Percentiles rank a stretch among this genome's conserved stretches.
Evolutionary conservation across 768 basidiomycete genomes (phyloP).

Genomic region (Boletus tylopilopsis): DNA sequence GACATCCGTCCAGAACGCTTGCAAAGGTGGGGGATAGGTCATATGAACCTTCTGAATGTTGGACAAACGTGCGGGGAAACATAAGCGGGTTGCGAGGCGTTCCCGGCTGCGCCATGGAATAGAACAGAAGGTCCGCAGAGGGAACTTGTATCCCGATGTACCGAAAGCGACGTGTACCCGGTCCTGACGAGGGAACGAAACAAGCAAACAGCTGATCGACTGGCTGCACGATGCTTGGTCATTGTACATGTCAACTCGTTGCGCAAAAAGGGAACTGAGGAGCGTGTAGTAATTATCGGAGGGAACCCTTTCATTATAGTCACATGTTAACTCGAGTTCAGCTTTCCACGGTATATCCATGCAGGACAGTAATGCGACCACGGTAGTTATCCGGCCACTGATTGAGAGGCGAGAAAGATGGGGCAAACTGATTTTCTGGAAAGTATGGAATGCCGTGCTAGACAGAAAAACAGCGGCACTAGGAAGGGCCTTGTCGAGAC

Average conservation of each 20-base stretch:
- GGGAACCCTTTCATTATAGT: too few species aligned
- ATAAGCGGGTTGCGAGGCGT: not conserved
- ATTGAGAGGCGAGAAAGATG: conserved; percentile 6
- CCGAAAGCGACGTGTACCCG: not conserved
- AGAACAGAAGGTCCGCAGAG: not conserved
- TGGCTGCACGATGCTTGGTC: not conserved
- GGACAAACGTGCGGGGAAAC: not conserved
- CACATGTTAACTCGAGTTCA: not conserved
- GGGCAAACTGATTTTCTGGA: not conserved
- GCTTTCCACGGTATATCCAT: not conserved
- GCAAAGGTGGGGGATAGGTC: not conserved
- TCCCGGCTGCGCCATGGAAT: not conserved
- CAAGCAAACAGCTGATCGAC: not conserved
- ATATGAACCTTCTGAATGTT: not conserved
- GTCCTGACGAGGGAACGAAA: not conserved
- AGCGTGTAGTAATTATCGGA: not conserved
- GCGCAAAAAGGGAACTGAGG: not conserved
- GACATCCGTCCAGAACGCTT: not conserved
- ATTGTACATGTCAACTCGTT: not conserved
- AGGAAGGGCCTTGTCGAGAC: conserved; percentile 31
- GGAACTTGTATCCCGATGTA: not conserved
- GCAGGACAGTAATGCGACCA: conserved; percentile 3
- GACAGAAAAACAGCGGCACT: not conserved
- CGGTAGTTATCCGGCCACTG: not conserved
- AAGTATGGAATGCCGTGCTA: not conserved